Conservation (phyloP, 108 stramenopile species). For the Parietichytrium sp. region DNA sequence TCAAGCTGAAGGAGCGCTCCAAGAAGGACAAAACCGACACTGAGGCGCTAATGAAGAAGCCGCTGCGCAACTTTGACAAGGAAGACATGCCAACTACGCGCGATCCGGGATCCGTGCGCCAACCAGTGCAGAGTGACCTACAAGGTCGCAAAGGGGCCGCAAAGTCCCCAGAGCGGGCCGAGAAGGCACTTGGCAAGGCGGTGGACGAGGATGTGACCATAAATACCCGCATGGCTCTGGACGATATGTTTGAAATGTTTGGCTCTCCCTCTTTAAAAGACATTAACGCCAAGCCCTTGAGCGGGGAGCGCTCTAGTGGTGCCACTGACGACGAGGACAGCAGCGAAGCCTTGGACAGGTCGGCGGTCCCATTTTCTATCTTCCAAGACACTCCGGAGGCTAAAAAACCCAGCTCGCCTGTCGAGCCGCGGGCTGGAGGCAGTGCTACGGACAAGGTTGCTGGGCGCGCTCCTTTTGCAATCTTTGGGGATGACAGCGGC, state of each 20-base stretch:
- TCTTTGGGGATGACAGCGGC: background rate
- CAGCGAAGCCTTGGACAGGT: too few species aligned
- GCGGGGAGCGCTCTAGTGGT: too few species aligned
- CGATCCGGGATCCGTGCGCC: background rate
- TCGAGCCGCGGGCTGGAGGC: background rate
- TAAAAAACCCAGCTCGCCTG: background rate
- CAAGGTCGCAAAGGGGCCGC: background rate
- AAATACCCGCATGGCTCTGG: constrained; percentile 42
- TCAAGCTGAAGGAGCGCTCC: background rate
- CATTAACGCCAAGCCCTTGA: background rate
- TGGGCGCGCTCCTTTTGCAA: background rate
- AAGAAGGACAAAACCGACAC: background rate
- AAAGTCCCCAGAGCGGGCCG: background rate
- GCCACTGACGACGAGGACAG: background rate
- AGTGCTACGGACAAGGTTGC: background rate
- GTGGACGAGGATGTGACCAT: constrained; percentile 47
- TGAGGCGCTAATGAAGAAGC: constrained; percentile 36
- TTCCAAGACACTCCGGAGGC: background rate
- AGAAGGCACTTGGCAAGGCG: background rate
- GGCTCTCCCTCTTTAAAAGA: constrained; percentile 32
- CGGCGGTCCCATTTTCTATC: too few species aligned
- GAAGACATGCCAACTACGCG: background rate
- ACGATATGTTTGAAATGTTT: constrained; percentile 39
- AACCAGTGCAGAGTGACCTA: background rate
- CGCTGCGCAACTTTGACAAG: background rate